phyloP scores from a whole-genome alignment of 441 rosid genomes.

The Adansonia rubrostipa region DNA sequence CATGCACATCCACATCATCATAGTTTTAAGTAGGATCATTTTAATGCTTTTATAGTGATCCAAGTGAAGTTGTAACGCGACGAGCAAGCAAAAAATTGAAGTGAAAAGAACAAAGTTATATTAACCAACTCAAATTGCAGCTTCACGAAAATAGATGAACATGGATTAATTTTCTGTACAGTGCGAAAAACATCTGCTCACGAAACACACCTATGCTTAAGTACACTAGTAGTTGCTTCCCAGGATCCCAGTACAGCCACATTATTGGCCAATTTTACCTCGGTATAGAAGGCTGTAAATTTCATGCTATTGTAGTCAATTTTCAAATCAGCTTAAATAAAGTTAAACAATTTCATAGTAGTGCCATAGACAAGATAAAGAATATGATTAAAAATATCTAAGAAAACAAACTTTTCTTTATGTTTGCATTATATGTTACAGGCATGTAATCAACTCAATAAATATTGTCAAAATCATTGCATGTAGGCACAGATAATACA shows the following conservation, averaged over 20 bases:
- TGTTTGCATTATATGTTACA: background rate
- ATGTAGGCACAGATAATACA: slow-evolving; percentile 18
- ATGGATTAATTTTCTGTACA: background rate
- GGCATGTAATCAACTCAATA: background rate
- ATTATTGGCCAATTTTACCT: background rate
- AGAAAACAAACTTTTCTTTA: background rate
- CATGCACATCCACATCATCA: slow-evolving; percentile 14
- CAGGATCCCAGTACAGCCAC: slow-evolving; percentile 3
- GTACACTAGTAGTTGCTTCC: background rate
- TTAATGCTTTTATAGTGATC: background rate
- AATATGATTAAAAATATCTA: background rate
- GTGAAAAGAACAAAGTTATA: background rate
- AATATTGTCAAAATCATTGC: slow-evolving; percentile 20
- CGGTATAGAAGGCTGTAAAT: background rate
- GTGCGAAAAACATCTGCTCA: background rate
- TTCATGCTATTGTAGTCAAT: background rate
- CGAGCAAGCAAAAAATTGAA: background rate
- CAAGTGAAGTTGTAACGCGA: background rate
- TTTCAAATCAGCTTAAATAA: background rate
- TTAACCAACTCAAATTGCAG: slow-evolving; percentile 1
- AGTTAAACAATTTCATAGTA: slow-evolving; percentile 2
- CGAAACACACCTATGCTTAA: background rate
- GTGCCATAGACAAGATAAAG: background rate
- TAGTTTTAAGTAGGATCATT: background rate
- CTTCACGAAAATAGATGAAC: background rate